These are phyloP conservation scores for Coniosporium apollinis DNA, from an alignment of 495 filamentous ascomycete genomes.

Conservation along the genomic window DNA sequence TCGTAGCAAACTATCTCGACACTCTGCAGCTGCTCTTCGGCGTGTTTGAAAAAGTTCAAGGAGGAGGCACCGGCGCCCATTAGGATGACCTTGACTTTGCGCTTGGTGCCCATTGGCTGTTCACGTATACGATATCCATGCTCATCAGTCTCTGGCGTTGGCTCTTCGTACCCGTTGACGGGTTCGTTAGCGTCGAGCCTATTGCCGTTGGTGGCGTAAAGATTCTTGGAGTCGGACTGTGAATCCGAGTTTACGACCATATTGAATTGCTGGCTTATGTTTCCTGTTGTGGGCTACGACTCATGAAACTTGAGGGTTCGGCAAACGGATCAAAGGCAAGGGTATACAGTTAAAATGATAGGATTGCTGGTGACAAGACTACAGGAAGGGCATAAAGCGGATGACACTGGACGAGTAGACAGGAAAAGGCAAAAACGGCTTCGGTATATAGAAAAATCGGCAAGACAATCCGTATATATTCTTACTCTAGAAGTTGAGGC, in stretches of 20 bases:
- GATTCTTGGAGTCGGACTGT: constrained; percentile 2
- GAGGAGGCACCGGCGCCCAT: constrained; percentile 28
- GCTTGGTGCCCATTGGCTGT: constrained; percentile 21
- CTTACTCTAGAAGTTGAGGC: too few species aligned
- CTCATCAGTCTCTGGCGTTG: constrained; percentile 17
- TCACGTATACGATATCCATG: constrained; percentile 25
- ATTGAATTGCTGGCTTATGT: too few species aligned
- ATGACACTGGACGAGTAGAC: too few species aligned
- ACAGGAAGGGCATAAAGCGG: too few species aligned
- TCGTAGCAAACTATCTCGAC: constrained; percentile 27
- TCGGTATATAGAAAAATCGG: too few species aligned
- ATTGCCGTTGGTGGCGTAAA: constrained; percentile 7
- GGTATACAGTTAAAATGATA: too few species aligned
- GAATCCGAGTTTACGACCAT: constrained; percentile 7
- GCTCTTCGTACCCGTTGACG: constrained; percentile 13
- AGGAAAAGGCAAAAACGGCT: too few species aligned
- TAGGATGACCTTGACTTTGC: constrained; percentile 21
- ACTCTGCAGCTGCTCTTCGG: constrained; percentile 22
- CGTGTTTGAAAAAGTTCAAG: constrained; percentile 25
- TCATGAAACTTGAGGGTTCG: too few species aligned
- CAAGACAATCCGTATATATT: too few species aligned
- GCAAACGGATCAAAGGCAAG: too few species aligned
- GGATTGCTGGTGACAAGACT: too few species aligned
- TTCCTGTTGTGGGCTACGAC: too few species aligned
- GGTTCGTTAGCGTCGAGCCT: constrained; percentile 8